Percentiles rank a stretch among this genome's conserved stretches.
Evolutionary conservation across 805 yeast genomes (phyloP).

Genomic region (Danielia oregonensis): DNA sequence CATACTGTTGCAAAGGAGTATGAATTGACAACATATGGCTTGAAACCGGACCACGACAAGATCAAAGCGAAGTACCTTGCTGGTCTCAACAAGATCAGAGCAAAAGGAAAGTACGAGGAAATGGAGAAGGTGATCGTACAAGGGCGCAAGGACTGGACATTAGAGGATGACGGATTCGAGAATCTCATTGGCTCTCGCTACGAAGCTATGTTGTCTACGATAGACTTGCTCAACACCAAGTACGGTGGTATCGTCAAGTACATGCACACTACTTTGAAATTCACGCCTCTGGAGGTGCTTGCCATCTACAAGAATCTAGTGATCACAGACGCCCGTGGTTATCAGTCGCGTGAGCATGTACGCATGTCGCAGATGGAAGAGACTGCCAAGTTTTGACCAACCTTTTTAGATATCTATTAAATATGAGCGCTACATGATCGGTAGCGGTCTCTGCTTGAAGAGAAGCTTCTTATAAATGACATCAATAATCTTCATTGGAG

Average conservation of each 20-base stretch:
- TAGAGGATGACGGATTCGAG: constrained; percentile 51
- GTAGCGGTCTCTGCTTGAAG: constrained; percentile 68
- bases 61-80: constrained; percentile 33
- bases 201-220: constrained; percentile 66
- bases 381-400: background rate
- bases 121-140: constrained; percentile 21
- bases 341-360: background rate
- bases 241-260: constrained; percentile 56
- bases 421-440: constrained; percentile 63
- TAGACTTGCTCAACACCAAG: constrained; percentile 47
- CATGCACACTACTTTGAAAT: constrained; percentile 39
- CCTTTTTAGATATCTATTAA: background rate
- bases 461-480: constrained; percentile 55
- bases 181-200: constrained; percentile 61
- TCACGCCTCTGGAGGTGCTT: constrained; percentile 42
- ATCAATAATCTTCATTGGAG: constrained; percentile 51
- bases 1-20: constrained; percentile 70
- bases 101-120: constrained; percentile 20
- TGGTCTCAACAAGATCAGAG: constrained; percentile 28
- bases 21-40: constrained; percentile 67
- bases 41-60: constrained; percentile 44
- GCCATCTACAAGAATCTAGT: constrained; percentile 16
- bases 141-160: constrained; percentile 40
- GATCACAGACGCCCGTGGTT: background rate
- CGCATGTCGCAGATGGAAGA: background rate